Conservation (phyloP, 768 basidiomycete species). For the Tulasnella sp. region DNA sequence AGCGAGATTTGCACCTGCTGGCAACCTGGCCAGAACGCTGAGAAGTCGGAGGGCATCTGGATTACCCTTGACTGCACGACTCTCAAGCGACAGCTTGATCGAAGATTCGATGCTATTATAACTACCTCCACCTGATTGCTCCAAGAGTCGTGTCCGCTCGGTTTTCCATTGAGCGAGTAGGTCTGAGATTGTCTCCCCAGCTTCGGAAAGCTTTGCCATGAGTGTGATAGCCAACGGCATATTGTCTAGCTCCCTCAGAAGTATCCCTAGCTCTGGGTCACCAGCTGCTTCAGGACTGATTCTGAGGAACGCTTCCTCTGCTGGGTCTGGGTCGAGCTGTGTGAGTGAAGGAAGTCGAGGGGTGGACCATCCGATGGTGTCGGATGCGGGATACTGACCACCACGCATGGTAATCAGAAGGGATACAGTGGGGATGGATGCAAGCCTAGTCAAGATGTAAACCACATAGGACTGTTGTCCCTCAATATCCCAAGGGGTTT, state of each 20-base stretch:
- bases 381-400: not conserved
- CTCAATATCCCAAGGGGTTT: not conserved
- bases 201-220: not conserved
- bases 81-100: not conserved
- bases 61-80: not conserved
- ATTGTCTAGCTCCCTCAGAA: not conserved
- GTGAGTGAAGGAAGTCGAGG: not conserved
- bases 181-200: not conserved
- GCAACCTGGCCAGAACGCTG: not conserved
- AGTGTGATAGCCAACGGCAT: not conserved
- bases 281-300: not conserved
- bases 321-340: not conserved
- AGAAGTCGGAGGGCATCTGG: not conserved
- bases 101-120: not conserved
- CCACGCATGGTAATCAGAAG: not conserved
- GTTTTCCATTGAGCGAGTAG: not conserved
- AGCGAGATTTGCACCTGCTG: not conserved
- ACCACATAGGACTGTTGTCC: not conserved
- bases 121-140: not conserved
- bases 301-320: not conserved
- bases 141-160: not conserved
- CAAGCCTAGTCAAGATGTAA: not conserved
- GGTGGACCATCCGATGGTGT: not conserved
- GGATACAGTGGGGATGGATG: not conserved
- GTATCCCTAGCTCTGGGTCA: not conserved